Evolutionary conservation across 805 yeast species (phyloP).

Genomic region (Spathaspora arborariae): DNA sequence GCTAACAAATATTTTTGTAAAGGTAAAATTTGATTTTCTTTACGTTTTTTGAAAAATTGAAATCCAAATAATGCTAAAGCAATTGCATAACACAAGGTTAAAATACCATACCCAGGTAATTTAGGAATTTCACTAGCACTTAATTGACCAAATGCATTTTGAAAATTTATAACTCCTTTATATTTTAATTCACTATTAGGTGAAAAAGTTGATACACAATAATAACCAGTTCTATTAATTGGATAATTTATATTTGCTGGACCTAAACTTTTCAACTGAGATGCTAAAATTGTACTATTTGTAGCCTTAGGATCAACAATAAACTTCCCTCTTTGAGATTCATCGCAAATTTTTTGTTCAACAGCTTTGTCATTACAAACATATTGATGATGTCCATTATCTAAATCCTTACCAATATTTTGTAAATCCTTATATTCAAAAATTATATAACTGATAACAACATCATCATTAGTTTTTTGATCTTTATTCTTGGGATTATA

Average conservation of each 20-base stretch:
- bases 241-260: constrained; percentile 58
- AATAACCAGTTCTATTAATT: constrained; percentile 79
- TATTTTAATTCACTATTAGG: constrained; percentile 43
- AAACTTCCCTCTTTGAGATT: constrained; percentile 56
- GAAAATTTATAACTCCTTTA: constrained; percentile 71
- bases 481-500: constrained; percentile 21
- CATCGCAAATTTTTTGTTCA: constrained; percentile 47
- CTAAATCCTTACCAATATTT: constrained; percentile 53
- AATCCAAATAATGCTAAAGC: constrained; percentile 80
- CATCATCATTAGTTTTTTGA: constrained; percentile 31
- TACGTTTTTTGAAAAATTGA: constrained; percentile 77
- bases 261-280: constrained; percentile 54
- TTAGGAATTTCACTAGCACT: constrained; percentile 91
- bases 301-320: constrained; percentile 47
- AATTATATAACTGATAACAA: constrained; percentile 60
- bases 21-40: constrained; percentile 72
- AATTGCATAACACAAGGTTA: constrained; percentile 79
- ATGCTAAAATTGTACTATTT: constrained; percentile 54
- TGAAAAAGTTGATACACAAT: constrained; percentile 77
- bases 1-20: constrained; percentile 88
- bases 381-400: constrained; percentile 44
- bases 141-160: constrained; percentile 87
- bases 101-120: constrained; percentile 80
- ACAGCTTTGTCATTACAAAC: constrained; percentile 75
- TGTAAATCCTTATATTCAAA: constrained; percentile 81